phyloP scores from a whole-genome alignment of 2,329 filamentous ascomycete species.

The Claviceps sp. region DNA sequence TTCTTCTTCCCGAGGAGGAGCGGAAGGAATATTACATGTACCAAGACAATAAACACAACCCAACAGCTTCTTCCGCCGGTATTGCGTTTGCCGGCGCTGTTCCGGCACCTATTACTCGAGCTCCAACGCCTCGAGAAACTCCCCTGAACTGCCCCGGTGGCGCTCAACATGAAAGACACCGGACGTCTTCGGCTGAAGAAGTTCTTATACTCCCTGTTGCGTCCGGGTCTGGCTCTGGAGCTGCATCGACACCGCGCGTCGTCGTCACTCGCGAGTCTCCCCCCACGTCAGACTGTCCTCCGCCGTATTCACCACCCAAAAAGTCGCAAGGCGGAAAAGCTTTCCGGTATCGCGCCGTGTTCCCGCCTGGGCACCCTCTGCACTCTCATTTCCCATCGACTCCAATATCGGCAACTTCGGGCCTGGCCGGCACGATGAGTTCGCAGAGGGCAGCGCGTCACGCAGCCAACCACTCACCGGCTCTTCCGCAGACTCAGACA shows the following conservation, averaged over 20 bases:
- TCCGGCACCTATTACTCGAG: conserved; percentile 22
- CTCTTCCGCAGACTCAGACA: conserved; percentile 11
- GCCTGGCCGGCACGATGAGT: conserved; percentile 46
- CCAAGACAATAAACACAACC: conserved; percentile 7
- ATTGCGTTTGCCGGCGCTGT: conserved; percentile 8
- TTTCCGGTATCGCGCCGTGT: conserved; percentile 42
- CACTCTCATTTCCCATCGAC: conserved; percentile 38
- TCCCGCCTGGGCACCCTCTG: conserved; percentile 39
- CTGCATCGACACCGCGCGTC: neutral
- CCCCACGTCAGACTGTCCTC: conserved; percentile 28
- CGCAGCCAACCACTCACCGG: conserved; percentile 42
- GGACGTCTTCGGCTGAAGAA: neutral
- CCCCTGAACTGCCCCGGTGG: conserved; percentile 16
- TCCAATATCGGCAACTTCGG: conserved; percentile 50
- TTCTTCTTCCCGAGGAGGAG: conserved; percentile 17
- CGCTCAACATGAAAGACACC: conserved; percentile 1
- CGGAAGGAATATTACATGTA: conserved; percentile 26
- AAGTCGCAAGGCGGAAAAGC: conserved; percentile 18
- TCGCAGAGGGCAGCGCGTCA: conserved; percentile 47
- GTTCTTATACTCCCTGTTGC: neutral
- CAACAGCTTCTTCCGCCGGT: conserved; percentile 8
- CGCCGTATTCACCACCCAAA: conserved; percentile 41
- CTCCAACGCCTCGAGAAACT: conserved; percentile 22
- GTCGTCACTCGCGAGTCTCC: neutral
- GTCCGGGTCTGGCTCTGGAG: neutral